Conservation (phyloP, 352 stramenopile genomes). For the Pythium phragmiticola region DNA sequence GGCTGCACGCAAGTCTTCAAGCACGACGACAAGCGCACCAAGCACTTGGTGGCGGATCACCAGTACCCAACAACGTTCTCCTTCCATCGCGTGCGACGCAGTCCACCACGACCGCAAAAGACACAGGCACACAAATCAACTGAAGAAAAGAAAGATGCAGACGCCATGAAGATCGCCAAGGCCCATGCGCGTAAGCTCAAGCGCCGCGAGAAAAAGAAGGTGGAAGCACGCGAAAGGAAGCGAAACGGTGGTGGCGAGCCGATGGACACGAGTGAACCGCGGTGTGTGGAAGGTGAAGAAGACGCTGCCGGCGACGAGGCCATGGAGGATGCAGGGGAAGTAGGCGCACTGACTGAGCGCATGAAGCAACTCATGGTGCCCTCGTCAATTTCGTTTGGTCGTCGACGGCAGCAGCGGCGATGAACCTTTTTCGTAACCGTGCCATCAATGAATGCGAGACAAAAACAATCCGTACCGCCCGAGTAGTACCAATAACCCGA, state of each 20-base stretch:
- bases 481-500: too few relatives aligned
- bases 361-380: slow-evolving; percentile 21
- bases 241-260: neutral
- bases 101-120: too few relatives aligned
- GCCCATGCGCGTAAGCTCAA: slow-evolving; percentile 19
- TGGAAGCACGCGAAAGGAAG: slow-evolving; percentile 3
- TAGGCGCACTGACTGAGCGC: slow-evolving; percentile 5
- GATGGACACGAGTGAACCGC: slow-evolving; percentile 1
- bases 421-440: neutral
- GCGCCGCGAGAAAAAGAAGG: slow-evolving; percentile 22
- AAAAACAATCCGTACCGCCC: too few relatives aligned
- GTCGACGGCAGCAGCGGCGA: slow-evolving; percentile 8
- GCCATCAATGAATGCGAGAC: neutral
- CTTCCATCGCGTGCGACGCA: slow-evolving; percentile 26
- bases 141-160: slow-evolving; percentile 4
- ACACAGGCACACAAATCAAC: neutral
- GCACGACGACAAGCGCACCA: slow-evolving; percentile 50
- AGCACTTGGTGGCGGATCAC: slow-evolving; percentile 40
- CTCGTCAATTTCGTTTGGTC: slow-evolving; percentile 24
- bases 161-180: slow-evolving; percentile 27
- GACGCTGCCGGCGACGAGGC: neutral
- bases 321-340: slow-evolving; percentile 1
- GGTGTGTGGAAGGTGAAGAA: neutral
- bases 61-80: slow-evolving; percentile 43
- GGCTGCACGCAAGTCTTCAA: slow-evolving; percentile 44